Conservation (phyloP, 352 stramenopile genomes). For the Globisporangium nunn region DNA sequence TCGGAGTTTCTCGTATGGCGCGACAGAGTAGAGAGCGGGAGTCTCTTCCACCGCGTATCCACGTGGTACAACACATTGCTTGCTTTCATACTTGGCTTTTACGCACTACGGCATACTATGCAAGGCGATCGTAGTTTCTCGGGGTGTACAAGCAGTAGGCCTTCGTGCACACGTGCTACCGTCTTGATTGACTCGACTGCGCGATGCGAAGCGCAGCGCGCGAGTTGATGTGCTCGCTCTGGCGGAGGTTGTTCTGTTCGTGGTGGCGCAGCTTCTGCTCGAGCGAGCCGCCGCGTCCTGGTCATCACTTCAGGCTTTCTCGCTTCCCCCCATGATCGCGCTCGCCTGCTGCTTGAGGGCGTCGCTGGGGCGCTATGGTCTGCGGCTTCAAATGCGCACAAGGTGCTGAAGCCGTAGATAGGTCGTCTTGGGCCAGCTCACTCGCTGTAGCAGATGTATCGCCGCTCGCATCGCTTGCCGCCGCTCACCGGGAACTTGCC, state of each 20-base stretch:
- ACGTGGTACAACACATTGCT: no score
- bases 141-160: no score
- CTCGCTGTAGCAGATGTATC: conserved; percentile 12
- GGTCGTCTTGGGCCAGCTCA: neutral
- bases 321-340: conserved; percentile 5
- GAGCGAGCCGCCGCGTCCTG: conserved; percentile 77
- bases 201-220: conserved; percentile 54
- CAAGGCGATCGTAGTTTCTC: no score
- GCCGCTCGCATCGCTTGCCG: conserved; percentile 1
- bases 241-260: conserved; percentile 89
- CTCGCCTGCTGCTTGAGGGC: conserved; percentile 33
- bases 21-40: conserved; percentile 5
- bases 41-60: no score
- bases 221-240: conserved; percentile 83
- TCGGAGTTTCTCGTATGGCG: conserved; percentile 15
- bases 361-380: no score
- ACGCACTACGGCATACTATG: no score
- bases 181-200: conserved; percentile 18
- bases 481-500: neutral
- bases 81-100: no score
- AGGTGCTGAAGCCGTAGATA: conserved; percentile 7
- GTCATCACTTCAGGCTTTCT: conserved; percentile 1
- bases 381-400: conserved; percentile 20
- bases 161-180: no score
- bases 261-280: conserved; percentile 89